Percentiles rank a stretch among this genome's conserved stretches.
These are phyloP conservation scores for Trichoderma lentiforme DNA, from an alignment of 2,329 filamentous ascomycete species.

Conservation along the genomic window DNA sequence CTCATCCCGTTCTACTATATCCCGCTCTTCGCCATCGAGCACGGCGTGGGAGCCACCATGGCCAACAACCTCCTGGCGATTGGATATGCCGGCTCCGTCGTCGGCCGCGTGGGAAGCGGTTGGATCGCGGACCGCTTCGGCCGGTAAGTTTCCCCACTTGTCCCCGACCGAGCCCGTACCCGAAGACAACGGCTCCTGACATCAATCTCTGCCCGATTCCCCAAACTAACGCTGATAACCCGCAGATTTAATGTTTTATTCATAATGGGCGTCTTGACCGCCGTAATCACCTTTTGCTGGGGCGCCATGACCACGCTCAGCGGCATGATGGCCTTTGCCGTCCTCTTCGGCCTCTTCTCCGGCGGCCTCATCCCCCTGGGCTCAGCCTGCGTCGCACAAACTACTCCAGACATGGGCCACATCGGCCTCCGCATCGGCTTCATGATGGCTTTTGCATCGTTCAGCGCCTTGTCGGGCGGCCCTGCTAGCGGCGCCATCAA, in stretches of 20 bases:
- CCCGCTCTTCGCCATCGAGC: constrained; percentile 50
- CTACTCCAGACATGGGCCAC: constrained; percentile 28
- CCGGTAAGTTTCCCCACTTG: constrained; percentile 26
- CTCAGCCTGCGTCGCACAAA: constrained; percentile 32
- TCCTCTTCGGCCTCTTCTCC: constrained; percentile 31
- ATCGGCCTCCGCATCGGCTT: constrained; percentile 32
- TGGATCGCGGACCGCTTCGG: constrained; percentile 50
- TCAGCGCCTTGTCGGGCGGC: constrained; percentile 26
- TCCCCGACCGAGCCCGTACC: no score
- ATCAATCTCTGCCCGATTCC: not conserved
- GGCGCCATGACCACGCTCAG: constrained; percentile 23
- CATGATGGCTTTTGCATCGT: constrained; percentile 32
- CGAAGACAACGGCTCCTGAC: not conserved
- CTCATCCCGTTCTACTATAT: constrained; percentile 32
- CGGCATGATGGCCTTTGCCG: constrained; percentile 25
- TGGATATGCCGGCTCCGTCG: constrained; percentile 55
- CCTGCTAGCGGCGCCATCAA: constrained; percentile 25
- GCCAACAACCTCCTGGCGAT: constrained; percentile 61
- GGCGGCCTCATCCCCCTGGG: constrained; percentile 35
- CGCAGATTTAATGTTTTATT: constrained; percentile 41
- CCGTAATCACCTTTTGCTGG: constrained; percentile 33
- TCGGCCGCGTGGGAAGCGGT: constrained; percentile 51
- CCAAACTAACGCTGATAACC: not conserved
- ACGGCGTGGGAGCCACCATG: constrained; percentile 44
- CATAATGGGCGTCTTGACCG: constrained; percentile 22